Evolutionary conservation across 306 rosid species (phyloP).

Genomic region (Castanea mollissima): DNA sequence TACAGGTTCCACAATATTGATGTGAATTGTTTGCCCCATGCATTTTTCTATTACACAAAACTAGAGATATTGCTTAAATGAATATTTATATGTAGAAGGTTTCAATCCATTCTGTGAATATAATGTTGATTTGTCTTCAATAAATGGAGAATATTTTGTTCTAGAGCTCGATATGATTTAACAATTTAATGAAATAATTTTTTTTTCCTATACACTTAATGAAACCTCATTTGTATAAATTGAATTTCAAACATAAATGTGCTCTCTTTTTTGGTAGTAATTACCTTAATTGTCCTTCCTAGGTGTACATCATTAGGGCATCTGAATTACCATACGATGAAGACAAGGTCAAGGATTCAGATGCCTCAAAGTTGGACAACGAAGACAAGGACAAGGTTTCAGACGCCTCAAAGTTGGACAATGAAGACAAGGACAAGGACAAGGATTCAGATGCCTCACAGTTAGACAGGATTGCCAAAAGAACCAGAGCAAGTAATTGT

Average conservation of each 20-base stretch:
- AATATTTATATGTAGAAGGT: too few species aligned
- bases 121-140: too few species aligned
- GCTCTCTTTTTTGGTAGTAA: neutral
- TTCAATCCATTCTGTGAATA: too few species aligned
- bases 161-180: neutral
- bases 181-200: neutral
- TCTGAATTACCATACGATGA: constrained; percentile 2
- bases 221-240: neutral
- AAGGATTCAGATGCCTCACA: constrained; percentile 15
- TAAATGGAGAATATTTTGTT: too few species aligned
- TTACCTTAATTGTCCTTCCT: neutral
- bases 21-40: neutral
- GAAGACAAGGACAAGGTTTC: constrained; percentile 7
- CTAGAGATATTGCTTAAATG: too few species aligned
- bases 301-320: constrained; percentile 37
- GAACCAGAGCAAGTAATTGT: constrained; percentile 22
- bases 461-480: constrained; percentile 24
- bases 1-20: neutral
- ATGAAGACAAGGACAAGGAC: neutral
- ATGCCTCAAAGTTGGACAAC: constrained; percentile 7
- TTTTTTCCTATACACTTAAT: neutral
- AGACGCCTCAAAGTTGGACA: constrained; percentile 4
- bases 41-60: neutral
- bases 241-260: neutral
- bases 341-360: constrained; percentile 5